Conservation (phyloP, 2,329 filamentous ascomycete genomes). For the Trichoderma atroviride region DNA sequence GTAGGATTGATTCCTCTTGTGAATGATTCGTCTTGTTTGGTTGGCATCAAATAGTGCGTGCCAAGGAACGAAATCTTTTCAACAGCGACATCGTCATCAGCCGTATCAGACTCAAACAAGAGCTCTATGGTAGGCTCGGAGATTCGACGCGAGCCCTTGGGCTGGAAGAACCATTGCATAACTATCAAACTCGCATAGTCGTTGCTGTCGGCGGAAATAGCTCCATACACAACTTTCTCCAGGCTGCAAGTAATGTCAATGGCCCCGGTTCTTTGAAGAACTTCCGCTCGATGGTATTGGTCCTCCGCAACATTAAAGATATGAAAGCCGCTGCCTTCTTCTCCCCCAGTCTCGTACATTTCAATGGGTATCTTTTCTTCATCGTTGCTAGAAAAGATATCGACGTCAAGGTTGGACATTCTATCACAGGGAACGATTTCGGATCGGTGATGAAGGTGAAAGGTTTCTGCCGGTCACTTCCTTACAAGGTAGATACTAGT, state of each 20-base stretch:
- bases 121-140: too few species aligned
- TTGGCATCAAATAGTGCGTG: conserved; percentile 16
- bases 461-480: too few species aligned
- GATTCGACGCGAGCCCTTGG: too few species aligned
- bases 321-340: conserved; percentile 27
- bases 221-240: not conserved
- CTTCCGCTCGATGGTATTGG: conserved; percentile 27
- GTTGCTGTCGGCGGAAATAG: conserved; percentile 27
- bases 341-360: conserved; percentile 4
- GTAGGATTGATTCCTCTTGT: too few species aligned
- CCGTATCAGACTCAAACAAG: too few species aligned
- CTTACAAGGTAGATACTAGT: too few species aligned
- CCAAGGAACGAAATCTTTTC: conserved; percentile 22
- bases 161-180: conserved; percentile 1
- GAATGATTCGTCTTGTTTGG: not conserved
- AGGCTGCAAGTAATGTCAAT: conserved; percentile 27
- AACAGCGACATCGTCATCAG: conserved; percentile 1
- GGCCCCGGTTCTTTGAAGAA: conserved; percentile 27
- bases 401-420: too few species aligned
- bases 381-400: too few species aligned
- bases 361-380: too few species aligned
- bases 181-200: conserved; percentile 20
- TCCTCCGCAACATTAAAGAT: conserved; percentile 24
- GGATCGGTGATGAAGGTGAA: too few species aligned
- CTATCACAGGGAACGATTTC: too few species aligned